Base-by-base conservation (phyloP, 2,329 filamentous ascomycete genomes). In the Chrysoporthe puriensis region DNA sequence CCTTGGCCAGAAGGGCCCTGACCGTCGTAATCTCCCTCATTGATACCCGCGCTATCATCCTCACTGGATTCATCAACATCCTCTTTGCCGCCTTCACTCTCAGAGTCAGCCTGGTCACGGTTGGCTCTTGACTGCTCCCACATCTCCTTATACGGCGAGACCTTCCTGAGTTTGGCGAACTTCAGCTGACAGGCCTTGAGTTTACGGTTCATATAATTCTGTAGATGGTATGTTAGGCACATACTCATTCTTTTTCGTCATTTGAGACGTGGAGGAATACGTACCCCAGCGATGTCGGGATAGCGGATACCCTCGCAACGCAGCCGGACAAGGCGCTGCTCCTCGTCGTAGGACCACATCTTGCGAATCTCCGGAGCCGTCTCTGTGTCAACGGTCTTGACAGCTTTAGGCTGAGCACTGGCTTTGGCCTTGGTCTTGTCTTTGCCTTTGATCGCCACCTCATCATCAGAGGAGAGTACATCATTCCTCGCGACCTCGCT, bases 101-200 rank as follows among this genome's bases (percentile, higher is more conserved):
- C 48, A 52, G 21, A 52, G 9, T 21, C 46, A 4, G 5, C 11
- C 18, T 40, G 36, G 9, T 9, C 36, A 40, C 32, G 18, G 32
- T 40, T 40, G 16, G 34, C 54, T 21, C n/a, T 57, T 14, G 54
- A 32, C 3, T 54, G 21, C 50, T 58, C 56, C 56, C 56, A 58
- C 40, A 60, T 44, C 9, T 42, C 9, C 21, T 43, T 60, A n/a
- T 43, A 26, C 7, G 40, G 57, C 18, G 57, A 16, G 5, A 26
- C 40, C 5, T 2, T 44, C 40, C 44, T 60, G 8, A 60, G 36
- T 21, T 44, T 60, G 4, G 57, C 40, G n/a, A 60, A 42, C n/a
- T 60, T 60, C 11, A 60, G 36, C 57, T 60, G 57, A 34, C 57
- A 60, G 40, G 57, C 57, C n/a, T 60, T 44, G 40, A 60, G 36